Percentiles rank a stretch among this genome's conserved stretches.
Conservation (phyloP, 805 yeast species). For the Sugiyamaella marilandica region DNA sequence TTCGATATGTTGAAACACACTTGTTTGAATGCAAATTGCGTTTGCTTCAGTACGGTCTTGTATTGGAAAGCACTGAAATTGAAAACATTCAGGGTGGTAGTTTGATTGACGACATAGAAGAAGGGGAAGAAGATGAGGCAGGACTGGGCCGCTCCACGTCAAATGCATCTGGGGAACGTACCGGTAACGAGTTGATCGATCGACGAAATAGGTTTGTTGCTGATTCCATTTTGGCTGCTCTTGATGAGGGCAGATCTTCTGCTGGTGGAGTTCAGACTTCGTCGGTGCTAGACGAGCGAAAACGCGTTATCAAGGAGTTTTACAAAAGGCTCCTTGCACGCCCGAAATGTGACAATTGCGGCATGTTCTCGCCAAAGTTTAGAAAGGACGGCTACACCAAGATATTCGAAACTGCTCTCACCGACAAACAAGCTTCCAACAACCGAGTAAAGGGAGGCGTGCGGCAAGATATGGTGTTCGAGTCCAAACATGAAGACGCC, state of each 20-base stretch:
- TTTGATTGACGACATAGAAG: constrained; percentile 43
- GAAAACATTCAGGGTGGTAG: constrained; percentile 49
- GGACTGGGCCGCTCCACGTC: constrained; percentile 17
- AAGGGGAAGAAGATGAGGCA: constrained; percentile 38
- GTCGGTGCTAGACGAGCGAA: constrained; percentile 82
- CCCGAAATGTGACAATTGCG: constrained; percentile 92
- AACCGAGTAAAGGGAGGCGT: constrained; percentile 77
- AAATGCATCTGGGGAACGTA: constrained; percentile 27
- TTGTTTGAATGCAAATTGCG: constrained; percentile 70
- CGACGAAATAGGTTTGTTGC: constrained; percentile 69
- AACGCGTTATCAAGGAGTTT: constrained; percentile 59
- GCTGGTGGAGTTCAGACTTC: constrained; percentile 73
- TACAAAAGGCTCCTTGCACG: constrained; percentile 68
- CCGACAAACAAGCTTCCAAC: constrained; percentile 68
- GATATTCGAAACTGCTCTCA: constrained; percentile 81
- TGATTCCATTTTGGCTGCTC: constrained; percentile 63
- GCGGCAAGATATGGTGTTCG: constrained; percentile 66
- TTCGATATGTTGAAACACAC: constrained; percentile 66
- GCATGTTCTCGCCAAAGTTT: constrained; percentile 88
- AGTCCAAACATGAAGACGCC: constrained; percentile 22
- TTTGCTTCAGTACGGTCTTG: constrained; percentile 81
- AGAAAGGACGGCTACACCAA: constrained; percentile 94
- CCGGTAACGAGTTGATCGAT: constrained; percentile 43
- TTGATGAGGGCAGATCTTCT: constrained; percentile 69
- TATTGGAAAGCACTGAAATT: constrained; percentile 69